Evolutionary conservation across 176 grass and related monocot species (phyloP).

Genomic region (Urochloa ruziziensis): DNA sequence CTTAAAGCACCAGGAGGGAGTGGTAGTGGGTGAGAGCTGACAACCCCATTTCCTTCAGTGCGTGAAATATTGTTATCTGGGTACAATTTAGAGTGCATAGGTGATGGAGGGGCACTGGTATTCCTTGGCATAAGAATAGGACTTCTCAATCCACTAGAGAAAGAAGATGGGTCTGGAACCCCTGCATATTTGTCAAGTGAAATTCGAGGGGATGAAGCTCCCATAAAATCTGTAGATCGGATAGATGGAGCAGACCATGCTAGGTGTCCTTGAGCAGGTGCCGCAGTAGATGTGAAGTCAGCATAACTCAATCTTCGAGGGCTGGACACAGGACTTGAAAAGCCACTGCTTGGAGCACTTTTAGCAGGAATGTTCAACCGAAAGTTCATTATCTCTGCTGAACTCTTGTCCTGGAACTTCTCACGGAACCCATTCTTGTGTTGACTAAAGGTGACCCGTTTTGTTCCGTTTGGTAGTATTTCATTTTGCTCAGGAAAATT

Average conservation of each 20-base stretch:
- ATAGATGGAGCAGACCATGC: conserved; percentile 50
- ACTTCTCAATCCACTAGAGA: conserved; percentile 46
- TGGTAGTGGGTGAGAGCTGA: conserved; percentile 69
- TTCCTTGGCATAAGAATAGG: conserved; percentile 52
- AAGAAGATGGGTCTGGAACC: conserved; percentile 54
- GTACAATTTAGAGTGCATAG: conserved; percentile 57
- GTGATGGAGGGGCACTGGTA: conserved; percentile 81
- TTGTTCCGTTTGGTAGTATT: conserved; percentile 34
- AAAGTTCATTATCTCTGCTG: conserved; percentile 52
- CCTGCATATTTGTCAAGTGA: conserved; percentile 60
- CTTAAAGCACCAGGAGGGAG: conserved; percentile 62
- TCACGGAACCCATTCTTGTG: conserved; percentile 41
- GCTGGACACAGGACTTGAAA: conserved; percentile 67
- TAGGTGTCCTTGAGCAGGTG: conserved; percentile 46
- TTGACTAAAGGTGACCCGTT: conserved; percentile 29
- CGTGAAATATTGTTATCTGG: conserved; percentile 37
- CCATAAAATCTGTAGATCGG: conserved; percentile 42
- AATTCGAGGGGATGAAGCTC: conserved; percentile 36
- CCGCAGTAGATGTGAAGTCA: conserved; percentile 31
- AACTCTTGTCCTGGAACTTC: conserved; percentile 56
- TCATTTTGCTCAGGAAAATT: conserved; percentile 52
- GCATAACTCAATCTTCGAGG: conserved; percentile 70
- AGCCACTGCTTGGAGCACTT: conserved; percentile 78
- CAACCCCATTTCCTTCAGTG: conserved; percentile 45
- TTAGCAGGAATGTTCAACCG: conserved; percentile 73